These are phyloP conservation scores for Peribolospora baueri DNA, from an alignment of 768 basidiomycete genomes.

Conservation along the genomic window DNA sequence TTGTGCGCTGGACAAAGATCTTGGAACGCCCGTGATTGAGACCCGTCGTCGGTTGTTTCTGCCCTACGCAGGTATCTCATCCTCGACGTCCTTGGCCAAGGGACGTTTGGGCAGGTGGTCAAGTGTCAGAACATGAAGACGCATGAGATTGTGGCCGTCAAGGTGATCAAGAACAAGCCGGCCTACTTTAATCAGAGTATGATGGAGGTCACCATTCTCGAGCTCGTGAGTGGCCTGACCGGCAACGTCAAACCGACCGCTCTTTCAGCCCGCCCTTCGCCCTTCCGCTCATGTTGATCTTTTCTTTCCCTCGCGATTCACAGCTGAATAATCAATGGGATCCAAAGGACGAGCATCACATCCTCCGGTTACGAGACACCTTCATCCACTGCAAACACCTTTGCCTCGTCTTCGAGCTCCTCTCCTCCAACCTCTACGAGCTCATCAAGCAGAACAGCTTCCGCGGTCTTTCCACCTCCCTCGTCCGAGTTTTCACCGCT, in stretches of 20 bases:
- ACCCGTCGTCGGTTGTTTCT: slow-evolving; percentile 1
- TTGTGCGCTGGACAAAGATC: too few species aligned
- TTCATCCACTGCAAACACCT: slow-evolving; percentile 93
- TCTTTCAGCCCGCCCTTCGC: background rate
- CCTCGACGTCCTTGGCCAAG: slow-evolving; percentile 91
- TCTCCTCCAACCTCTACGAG: slow-evolving; percentile 94
- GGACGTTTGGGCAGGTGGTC: slow-evolving; percentile 96
- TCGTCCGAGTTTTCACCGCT: slow-evolving; percentile 95
- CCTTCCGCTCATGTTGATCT: slow-evolving; percentile 1
- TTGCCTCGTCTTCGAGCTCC: slow-evolving; percentile 89
- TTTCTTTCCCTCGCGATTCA: background rate
- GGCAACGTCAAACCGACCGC: background rate
- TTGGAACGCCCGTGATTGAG: background rate
- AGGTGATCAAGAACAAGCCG: slow-evolving; percentile 98
- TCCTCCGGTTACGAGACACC: slow-evolving; percentile 75
- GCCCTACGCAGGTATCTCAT: slow-evolving; percentile 53
- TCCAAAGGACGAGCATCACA: slow-evolving; percentile 85
- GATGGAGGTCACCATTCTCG: slow-evolving; percentile 98
- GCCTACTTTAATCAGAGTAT: slow-evolving; percentile 99
- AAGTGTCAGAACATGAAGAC: slow-evolving; percentile 99
- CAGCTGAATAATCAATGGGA: slow-evolving; percentile 87
- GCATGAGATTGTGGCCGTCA: slow-evolving; percentile 94
- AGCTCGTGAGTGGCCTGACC: slow-evolving; percentile 38
- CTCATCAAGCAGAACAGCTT: slow-evolving; percentile 99
- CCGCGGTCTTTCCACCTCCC: slow-evolving; percentile 82